Conservation (phyloP, 2,329 filamentous ascomycete genomes). For the Paecilomyces variotii region DNA sequence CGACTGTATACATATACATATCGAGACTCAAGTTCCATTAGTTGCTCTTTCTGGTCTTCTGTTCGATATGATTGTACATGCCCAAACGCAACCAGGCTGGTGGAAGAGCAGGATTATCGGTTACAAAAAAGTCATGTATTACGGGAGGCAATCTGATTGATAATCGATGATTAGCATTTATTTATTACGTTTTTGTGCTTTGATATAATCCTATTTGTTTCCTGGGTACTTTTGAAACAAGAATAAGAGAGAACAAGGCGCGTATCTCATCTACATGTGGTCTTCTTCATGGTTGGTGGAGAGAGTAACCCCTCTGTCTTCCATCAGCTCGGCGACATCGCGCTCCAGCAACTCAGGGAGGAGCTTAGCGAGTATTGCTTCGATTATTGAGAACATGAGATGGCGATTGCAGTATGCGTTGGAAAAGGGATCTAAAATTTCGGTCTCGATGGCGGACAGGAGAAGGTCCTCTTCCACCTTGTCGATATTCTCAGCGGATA, state of each 20-base stretch:
- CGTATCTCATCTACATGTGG: background rate
- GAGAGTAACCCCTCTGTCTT: constrained; percentile 51
- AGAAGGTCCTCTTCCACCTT: constrained; percentile 43
- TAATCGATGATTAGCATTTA: background rate
- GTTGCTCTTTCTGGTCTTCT: background rate
- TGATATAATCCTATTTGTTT: background rate
- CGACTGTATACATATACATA: background rate
- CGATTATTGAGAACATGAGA: constrained; percentile 72
- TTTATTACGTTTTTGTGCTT: background rate
- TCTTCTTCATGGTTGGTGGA: constrained; percentile 1
- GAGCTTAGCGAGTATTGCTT: constrained; percentile 70
- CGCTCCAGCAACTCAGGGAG: constrained; percentile 75
- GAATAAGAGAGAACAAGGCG: background rate
- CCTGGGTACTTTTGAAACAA: background rate
- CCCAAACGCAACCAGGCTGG: background rate
- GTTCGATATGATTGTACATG: background rate
- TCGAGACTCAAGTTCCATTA: background rate
- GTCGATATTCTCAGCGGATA: constrained; percentile 14
- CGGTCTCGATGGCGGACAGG: constrained; percentile 52
- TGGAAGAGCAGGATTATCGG: constrained; percentile 1
- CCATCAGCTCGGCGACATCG: constrained; percentile 63
- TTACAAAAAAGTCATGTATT: constrained; percentile 1
- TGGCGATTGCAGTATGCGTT: constrained; percentile 92
- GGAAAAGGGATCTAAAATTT: constrained; percentile 63
- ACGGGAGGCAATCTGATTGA: background rate